Evolutionary conservation across 225 moss, liverwort and hornwort genomes (phyloP), one percentile per base, ranked within the genome.

Genomic region (Takakia lepidozioides): DNA sequence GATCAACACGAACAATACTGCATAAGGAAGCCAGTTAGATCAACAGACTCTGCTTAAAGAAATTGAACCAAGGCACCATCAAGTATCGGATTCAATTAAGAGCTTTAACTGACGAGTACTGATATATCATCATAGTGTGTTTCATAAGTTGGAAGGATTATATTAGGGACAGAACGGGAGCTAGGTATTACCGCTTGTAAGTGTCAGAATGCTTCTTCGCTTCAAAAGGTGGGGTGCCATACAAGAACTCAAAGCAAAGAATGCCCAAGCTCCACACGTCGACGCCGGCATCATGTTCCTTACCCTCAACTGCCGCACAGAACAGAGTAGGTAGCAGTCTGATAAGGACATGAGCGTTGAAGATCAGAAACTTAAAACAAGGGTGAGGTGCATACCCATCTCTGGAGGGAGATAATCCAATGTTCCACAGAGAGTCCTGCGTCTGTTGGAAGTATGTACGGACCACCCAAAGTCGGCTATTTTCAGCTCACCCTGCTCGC

Each of bases 391-490:
- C 71, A 6, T 62, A 93, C 93, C 93, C 93, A 95, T 95, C 69
- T 95, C 93, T 3, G 93, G 93, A 57, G 93, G 89, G 9, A 95
- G 86, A 46, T 95, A 95, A 57, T 95, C 93, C 19, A 95, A 58
- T n/a, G 93, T 95, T 39, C 93, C 93, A 34, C 93, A 93, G 1
- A 95, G 64, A 14, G 93, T 95, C 56, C 78, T 67, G 29, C 93
- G 76, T 62, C 93, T 74, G 58, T 86, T 86, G 70, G 79, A 72
- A 2, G 86, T 89, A 59, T 95, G 89, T 27, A 95, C 93, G 5
- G 87, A 86, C 89, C 93, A 95, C 9, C 93, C 93, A 14, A 95
- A 95, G 51, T 95, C 93, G 0, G 93, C 93, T 10, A 95, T 89
- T 66, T 95, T 95, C 14, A 89, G 60, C 62, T 95, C 93, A 17